Conservation (phyloP, 2,329 filamentous ascomycete species). For the Pestalotiopsis sp. region DNA sequence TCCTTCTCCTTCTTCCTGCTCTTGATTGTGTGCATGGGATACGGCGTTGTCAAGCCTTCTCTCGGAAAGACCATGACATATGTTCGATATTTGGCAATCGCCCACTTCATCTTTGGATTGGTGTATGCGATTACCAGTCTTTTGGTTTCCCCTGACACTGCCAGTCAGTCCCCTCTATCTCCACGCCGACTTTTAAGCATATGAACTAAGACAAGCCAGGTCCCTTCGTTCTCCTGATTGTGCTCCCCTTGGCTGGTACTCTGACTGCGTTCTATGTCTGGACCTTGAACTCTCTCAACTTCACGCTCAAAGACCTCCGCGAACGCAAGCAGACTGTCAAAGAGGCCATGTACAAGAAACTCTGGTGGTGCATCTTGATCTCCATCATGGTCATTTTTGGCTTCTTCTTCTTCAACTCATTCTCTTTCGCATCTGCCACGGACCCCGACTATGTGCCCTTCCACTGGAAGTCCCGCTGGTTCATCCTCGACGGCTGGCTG, state of each 20-base stretch:
- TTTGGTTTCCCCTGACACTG: slow-evolving; percentile 84
- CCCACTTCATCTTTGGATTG: slow-evolving; percentile 92
- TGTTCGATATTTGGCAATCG: slow-evolving; percentile 86
- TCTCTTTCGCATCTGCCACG: slow-evolving; percentile 84
- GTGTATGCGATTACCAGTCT: slow-evolving; percentile 91
- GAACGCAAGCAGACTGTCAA: slow-evolving; percentile 94
- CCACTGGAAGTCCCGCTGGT: slow-evolving; percentile 98
- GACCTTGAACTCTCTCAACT: slow-evolving; percentile 94
- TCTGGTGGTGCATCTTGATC: slow-evolving; percentile 96
- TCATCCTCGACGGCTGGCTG: slow-evolving; percentile 94
- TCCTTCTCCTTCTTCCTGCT: slow-evolving; percentile 98
- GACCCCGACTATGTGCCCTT: slow-evolving; percentile 91
- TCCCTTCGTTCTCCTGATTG: slow-evolving; percentile 87
- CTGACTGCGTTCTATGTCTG: slow-evolving; percentile 97
- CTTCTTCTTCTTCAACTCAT: slow-evolving; percentile 98
- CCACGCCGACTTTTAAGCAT: neutral
- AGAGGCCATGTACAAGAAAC: slow-evolving; percentile 93
- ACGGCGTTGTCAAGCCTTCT: slow-evolving; percentile 93
- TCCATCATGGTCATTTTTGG: slow-evolving; percentile 95
- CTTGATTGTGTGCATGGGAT: slow-evolving; percentile 98
- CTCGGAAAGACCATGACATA: slow-evolving; percentile 93
- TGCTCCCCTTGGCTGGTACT: slow-evolving; percentile 88
- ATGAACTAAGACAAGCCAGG: slow-evolving; percentile 50
- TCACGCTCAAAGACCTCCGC: slow-evolving; percentile 93
- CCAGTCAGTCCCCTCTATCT: slow-evolving; percentile 50